A percentile compares a stretch with the other conserved stretches of the same genome.
Conservation (phyloP, 768 basidiomycete genomes). For the Russula vinacea region DNA sequence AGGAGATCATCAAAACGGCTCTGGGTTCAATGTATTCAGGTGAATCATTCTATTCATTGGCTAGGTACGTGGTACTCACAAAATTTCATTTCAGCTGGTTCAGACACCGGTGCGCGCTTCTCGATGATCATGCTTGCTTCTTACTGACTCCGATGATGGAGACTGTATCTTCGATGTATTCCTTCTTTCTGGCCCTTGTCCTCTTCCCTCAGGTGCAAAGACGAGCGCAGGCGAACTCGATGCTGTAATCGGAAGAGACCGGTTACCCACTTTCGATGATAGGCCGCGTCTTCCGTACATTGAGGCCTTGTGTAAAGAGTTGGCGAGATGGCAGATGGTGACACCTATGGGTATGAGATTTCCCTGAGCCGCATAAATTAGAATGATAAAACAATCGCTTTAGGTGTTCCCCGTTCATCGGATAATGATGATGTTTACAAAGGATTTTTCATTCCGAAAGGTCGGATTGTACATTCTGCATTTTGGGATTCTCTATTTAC, state of each 20-base stretch:
- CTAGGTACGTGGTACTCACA: neutral
- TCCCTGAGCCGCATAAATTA: neutral
- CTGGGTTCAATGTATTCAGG: conserved; percentile 13
- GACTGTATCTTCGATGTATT: conserved; percentile 15
- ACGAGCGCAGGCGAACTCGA: conserved; percentile 33
- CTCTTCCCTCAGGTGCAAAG: conserved; percentile 15
- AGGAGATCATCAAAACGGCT: neutral
- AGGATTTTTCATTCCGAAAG: conserved; percentile 23
- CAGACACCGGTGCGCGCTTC: conserved; percentile 12
- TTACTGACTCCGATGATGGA: neutral
- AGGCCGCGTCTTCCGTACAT: conserved; percentile 16
- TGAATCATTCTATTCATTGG: neutral
- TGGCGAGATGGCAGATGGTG: conserved; percentile 4
- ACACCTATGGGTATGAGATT: conserved; percentile 6
- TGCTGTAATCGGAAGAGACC: conserved; percentile 30
- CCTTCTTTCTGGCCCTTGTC: conserved; percentile 10
- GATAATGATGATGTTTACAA: conserved; percentile 14
- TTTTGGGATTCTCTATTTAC: too few relatives aligned
- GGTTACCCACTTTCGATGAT: conserved; percentile 35
- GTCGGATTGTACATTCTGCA: neutral
- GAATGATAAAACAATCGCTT: neutral
- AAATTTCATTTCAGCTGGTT: conserved; percentile 1
- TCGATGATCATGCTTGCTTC: neutral
- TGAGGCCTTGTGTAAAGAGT: neutral
- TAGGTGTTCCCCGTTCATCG: conserved; percentile 9